These are phyloP conservation scores for Colletotrichum aenigma DNA, from an alignment of 2,329 filamentous ascomycete genomes.

Conservation along the genomic window DNA sequence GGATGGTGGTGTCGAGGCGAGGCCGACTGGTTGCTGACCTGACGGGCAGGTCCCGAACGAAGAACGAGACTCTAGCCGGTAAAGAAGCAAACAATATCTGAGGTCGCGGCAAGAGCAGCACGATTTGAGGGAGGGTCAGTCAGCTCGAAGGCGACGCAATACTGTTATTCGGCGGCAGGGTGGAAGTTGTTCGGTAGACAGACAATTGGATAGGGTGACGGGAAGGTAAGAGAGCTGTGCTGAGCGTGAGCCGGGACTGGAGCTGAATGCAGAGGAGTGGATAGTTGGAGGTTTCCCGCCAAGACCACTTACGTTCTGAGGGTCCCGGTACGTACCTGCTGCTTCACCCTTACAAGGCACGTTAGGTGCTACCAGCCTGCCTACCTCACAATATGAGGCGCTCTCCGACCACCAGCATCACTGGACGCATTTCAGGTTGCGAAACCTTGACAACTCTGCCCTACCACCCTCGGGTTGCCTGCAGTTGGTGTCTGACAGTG, in stretches of 20 bases:
- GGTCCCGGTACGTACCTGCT: slow-evolving; percentile 13
- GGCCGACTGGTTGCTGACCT: not conserved
- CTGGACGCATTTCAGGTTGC: not conserved
- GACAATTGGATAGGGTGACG: not conserved
- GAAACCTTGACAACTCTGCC: not conserved
- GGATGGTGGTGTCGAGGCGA: not conserved
- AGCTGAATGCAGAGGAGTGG: slow-evolving; percentile 19
- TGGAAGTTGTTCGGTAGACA: not conserved
- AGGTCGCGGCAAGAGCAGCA: not conserved
- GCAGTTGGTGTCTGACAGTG: not conserved
- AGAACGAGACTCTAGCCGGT: not conserved
- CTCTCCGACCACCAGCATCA: not conserved
- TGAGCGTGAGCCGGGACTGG: slow-evolving; percentile 10
- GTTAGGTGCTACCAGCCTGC: not conserved
- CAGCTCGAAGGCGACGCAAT: not conserved
- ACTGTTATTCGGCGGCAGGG: not conserved
- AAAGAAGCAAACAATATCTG: not conserved
- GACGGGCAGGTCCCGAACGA: not conserved
- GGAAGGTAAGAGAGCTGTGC: not conserved
- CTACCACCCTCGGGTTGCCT: not conserved
- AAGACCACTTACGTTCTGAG: slow-evolving; percentile 1
- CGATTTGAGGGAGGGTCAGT: not conserved
- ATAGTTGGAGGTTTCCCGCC: slow-evolving; percentile 20
- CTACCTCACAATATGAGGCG: not conserved
- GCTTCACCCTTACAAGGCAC: not conserved